phyloP scores from a whole-genome alignment of 192 early-diverging fungal genomes.

The Coemansia sp. region DNA sequence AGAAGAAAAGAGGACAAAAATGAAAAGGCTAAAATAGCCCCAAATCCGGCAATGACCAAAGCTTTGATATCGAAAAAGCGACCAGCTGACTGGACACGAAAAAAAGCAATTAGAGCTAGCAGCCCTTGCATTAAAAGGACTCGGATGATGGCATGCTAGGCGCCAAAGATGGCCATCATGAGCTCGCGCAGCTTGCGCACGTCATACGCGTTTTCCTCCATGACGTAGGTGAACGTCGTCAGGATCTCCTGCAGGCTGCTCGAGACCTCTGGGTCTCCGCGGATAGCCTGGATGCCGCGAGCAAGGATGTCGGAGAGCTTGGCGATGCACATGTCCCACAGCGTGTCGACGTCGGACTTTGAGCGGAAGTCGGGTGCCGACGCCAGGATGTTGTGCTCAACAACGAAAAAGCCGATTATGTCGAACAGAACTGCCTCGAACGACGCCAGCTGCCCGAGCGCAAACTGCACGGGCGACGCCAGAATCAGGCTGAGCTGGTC shows the following conservation, averaged over 20 bases:
- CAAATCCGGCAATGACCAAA: too few relatives aligned
- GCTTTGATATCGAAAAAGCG: too few relatives aligned
- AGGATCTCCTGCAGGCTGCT: conserved; percentile 69
- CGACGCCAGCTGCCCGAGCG: conserved; percentile 61
- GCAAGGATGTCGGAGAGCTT: conserved; percentile 79
- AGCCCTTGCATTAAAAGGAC: background rate
- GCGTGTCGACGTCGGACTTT: conserved; percentile 74
- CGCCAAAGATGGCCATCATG: conserved; percentile 47
- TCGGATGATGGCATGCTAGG: conserved; percentile 2
- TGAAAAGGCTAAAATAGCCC: too few relatives aligned
- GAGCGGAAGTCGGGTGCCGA: conserved; percentile 89
- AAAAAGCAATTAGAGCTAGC: background rate
- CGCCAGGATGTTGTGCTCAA: conserved; percentile 84
- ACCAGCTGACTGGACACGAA: conserved; percentile 5
- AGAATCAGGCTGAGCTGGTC: conserved; percentile 88
- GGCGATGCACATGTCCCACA: conserved; percentile 83
- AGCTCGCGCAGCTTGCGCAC: conserved; percentile 55
- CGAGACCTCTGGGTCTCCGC: conserved; percentile 75
- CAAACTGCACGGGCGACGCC: conserved; percentile 61
- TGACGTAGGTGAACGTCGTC: conserved; percentile 84
- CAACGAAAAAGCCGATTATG: conserved; percentile 93
- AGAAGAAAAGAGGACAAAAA: background rate
- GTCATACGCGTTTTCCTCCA: conserved; percentile 60
- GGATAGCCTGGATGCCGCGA: conserved; percentile 74
- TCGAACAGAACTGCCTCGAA: conserved; percentile 75